Evolutionary conservation across 1,284 basidiomycete species (phyloP), one percentile per base, ranked within the genome.

Genomic region (Termitomyces sp.): DNA sequence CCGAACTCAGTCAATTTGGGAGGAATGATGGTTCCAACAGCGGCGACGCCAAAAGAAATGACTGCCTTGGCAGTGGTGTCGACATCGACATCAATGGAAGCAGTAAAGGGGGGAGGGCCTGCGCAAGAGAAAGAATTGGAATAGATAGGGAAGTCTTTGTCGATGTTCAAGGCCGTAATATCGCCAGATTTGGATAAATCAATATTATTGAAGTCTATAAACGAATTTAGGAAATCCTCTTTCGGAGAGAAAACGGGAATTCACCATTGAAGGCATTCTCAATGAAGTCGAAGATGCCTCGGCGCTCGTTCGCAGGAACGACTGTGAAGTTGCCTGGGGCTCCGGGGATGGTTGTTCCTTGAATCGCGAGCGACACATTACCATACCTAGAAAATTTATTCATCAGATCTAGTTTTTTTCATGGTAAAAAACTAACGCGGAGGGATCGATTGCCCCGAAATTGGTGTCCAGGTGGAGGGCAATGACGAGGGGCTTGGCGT

Each of bases 11-110:
- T 56, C 7, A 69, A 42, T 46, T 62, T 58, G 0, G 76, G 76
- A 1, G 77, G 77, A 5, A 78, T 53, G 26, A 79, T 52, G 35
- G 68, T 72, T 6, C 78, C 78, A 4, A 62, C 64, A 0, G 70
- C 72, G 3, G 66, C 69, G 19, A 77, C 62, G 13, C 77, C 77
- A 44, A 78, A 62, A 21, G 64, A 62, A 16, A 74, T 62, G 2
- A 60, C 56, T 0, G 70, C 71, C 45, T 66, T 61, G 1, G 65
- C 72, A 35, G 72, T 70, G 5, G 71, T 68, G 16, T 70, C 60
- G 2, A 76, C 68, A 50, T 72, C 68, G 6, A 75, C 67, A 14
- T 70, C 69, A 14, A 73, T 57, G 11, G 63, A 57, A 0, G 68
- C 75, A 3, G 56, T 54, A 35, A 70, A 43, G 7, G 46, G 2